Conservation (phyloP, 2,329 filamentous ascomycete species). For the Trichoderma aggressivum region DNA sequence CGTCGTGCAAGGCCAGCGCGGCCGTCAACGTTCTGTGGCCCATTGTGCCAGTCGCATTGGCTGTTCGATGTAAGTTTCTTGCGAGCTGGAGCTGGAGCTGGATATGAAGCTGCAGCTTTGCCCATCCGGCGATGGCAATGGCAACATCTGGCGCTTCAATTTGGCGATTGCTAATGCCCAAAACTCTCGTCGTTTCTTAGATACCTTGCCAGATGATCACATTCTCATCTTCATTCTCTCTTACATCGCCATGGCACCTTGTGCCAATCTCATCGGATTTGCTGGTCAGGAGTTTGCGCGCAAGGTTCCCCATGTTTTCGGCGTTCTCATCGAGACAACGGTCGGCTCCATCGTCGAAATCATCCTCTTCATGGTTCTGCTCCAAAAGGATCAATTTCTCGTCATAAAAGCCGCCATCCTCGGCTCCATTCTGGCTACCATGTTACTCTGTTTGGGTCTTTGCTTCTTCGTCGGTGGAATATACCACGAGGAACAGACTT, state of each 20-base stretch:
- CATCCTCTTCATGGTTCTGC: conserved; percentile 74
- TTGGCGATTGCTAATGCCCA: not conserved
- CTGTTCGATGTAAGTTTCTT: conserved; percentile 5
- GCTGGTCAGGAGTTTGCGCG: conserved; percentile 52
- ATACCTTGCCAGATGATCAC: conserved; percentile 17
- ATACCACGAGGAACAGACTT: conserved; percentile 62
- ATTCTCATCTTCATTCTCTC: conserved; percentile 45
- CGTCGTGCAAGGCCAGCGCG: conserved; percentile 43
- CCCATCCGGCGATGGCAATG: too few relatives aligned
- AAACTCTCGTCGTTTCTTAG: conserved; percentile 27
- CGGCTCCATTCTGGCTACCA: conserved; percentile 77
- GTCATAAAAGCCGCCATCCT: conserved; percentile 82
- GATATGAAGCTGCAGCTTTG: conserved; percentile 27
- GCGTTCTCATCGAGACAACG: conserved; percentile 47
- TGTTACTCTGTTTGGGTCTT: conserved; percentile 73
- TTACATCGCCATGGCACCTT: conserved; percentile 48
- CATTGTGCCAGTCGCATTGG: conserved; percentile 44
- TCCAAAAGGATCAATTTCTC: conserved; percentile 53
- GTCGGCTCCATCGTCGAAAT: conserved; percentile 73
- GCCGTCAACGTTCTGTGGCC: conserved; percentile 49
- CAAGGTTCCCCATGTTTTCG: conserved; percentile 61
- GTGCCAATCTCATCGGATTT: conserved; percentile 48
- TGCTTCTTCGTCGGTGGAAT: conserved; percentile 79
- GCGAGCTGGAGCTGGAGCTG: conserved; percentile 27
- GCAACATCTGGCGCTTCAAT: not conserved